Conservation (phyloP, 345 rosid genomes). For the Citrus mangshanensis region DNA sequence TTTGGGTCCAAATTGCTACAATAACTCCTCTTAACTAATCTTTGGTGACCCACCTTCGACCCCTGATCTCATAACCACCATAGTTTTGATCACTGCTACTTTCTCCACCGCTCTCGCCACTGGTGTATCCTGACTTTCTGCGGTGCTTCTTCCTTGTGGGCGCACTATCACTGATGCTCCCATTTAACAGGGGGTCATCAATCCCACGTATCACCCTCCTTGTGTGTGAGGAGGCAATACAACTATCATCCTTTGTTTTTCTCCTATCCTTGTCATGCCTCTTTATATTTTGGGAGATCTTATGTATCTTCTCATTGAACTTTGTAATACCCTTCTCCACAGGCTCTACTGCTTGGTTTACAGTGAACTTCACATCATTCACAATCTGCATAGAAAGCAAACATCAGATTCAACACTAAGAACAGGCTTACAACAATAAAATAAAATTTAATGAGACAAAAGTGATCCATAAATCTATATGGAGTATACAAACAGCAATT, state of each 20-base stretch:
- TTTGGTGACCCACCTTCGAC: slow-evolving; percentile 80
- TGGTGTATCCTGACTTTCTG: slow-evolving; percentile 62
- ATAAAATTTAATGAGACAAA: background rate
- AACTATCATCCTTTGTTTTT: slow-evolving; percentile 87
- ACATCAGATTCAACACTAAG: slow-evolving; percentile 14
- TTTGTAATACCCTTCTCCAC: slow-evolving; percentile 91
- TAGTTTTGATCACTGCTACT: slow-evolving; percentile 88
- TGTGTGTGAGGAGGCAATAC: slow-evolving; percentile 48
- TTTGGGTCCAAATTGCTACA: background rate
- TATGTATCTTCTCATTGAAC: slow-evolving; percentile 84
- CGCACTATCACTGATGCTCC: slow-evolving; percentile 86
- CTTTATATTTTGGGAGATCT: slow-evolving; percentile 85
- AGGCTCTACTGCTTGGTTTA: slow-evolving; percentile 95
- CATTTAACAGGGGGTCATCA: slow-evolving; percentile 90
- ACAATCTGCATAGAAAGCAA: slow-evolving; percentile 62
- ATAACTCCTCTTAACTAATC: slow-evolving; percentile 33
- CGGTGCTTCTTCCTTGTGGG: slow-evolving; percentile 67
- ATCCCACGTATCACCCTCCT: slow-evolving; percentile 83
- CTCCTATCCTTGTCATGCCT: slow-evolving; percentile 74
- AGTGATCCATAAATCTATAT: no score
- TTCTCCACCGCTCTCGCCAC: slow-evolving; percentile 96
- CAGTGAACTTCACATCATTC: slow-evolving; percentile 87
- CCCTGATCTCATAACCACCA: slow-evolving; percentile 67
- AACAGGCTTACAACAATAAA: background rate
- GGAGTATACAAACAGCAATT: background rate